Evolutionary conservation across 1,284 basidiomycete species (phyloP), one percentile per base, ranked within the genome.

Genomic region (Ustilago trichophora): DNA sequence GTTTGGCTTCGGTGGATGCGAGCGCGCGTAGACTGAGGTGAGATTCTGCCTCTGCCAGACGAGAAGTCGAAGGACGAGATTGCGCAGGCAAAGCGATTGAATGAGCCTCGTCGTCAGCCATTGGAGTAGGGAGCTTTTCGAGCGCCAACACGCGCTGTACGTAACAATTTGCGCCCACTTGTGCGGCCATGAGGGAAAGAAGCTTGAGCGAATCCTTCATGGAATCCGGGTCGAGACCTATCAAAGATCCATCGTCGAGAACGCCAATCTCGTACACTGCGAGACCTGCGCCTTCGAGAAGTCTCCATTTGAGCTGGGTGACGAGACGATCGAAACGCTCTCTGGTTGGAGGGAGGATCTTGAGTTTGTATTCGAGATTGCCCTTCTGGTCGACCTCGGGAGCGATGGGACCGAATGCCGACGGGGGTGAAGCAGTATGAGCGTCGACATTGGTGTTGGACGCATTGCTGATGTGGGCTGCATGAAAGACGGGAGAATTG

Each of bases 361-460:
- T 77, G 55, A 76, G 72, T 53, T 81, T 81, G 71, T 81, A 81
- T 44, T 81, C 80, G 21, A 80, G 72, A 45, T 81, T 80, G 33
- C 80, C 80, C 19, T 64, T 63, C 46, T 62, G 69, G 48, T 80
- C 78, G 12, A 77, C 64, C 42, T 81, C 80, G 9, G 80, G 78
- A 7, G 59, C 63, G 27, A 80, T 64, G 8, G 66, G 66, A 15
- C 66, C 60, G 19, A 63, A 69, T 9, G 57, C 40, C 35, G 44
- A 45, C 13, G 55, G 45, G 15, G 57, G 40, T 6, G 64, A 53
- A 5, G 19, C 56, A 15, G 38, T 37, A 12, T 25, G 35, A 8
- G 40, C 9, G 13, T 43, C 52, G 6, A 10, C 18, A 3, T 26
- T 21, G 9, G 26, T n/a, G n/a, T n/a, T n/a, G n/a, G n/a, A n/a